phyloP scores from a whole-genome alignment of 176 grass and related monocot genomes.

The Lolium rigidum region DNA sequence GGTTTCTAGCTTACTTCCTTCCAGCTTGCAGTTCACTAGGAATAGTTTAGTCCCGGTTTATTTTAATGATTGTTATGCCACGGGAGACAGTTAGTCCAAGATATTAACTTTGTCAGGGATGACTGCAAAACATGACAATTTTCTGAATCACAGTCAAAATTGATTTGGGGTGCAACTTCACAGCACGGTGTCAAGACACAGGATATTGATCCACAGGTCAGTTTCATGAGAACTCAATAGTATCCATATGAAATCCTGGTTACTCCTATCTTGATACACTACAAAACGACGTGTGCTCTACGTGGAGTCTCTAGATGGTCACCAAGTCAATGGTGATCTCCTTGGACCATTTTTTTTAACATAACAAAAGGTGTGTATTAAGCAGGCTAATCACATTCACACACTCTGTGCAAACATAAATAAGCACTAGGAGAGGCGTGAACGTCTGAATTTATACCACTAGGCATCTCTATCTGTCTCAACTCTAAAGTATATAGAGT shows the following conservation, averaged over 20 bases:
- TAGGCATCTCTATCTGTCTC: background rate
- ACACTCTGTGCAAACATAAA: background rate
- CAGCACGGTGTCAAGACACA: background rate
- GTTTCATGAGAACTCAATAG: background rate
- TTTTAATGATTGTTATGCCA: background rate
- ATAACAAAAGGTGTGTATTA: background rate
- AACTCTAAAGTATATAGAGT: no score
- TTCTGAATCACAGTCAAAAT: background rate
- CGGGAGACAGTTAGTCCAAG: background rate
- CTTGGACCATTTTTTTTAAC: background rate
- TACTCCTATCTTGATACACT: background rate
- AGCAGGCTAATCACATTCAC: constrained; percentile 12
- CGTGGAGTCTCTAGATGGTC: background rate
- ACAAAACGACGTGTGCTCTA: background rate
- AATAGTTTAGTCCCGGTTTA: background rate
- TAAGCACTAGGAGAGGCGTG: constrained; percentile 27
- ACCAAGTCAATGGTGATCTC: background rate
- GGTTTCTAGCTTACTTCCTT: background rate
- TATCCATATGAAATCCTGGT: background rate
- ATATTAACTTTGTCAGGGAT: background rate
- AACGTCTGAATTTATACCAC: constrained; percentile 32
- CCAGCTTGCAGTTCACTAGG: background rate
- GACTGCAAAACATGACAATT: background rate
- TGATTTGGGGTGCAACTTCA: background rate
- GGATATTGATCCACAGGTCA: background rate